These are phyloP conservation scores for Monosporascus sp. DNA, from an alignment of 2,329 filamentous ascomycete genomes.

Conservation along the genomic window DNA sequence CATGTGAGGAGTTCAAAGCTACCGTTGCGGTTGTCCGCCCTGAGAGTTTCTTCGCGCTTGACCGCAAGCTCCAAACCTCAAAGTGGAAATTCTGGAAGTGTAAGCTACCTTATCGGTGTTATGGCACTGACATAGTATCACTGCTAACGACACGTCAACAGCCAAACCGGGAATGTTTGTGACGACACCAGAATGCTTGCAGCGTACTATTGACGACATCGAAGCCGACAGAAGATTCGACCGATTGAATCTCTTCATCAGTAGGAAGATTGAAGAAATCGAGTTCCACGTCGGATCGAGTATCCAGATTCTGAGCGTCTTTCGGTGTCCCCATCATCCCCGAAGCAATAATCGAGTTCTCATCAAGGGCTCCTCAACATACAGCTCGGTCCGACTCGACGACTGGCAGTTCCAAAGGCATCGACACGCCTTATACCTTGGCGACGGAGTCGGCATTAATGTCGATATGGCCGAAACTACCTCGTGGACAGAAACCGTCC, in stretches of 20 bases:
- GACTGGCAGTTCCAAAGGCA: neutral
- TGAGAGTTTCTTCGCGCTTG: neutral
- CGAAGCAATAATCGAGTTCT: neutral
- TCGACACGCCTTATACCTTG: neutral
- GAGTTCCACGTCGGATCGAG: neutral
- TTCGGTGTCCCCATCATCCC: neutral
- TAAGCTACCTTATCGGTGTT: neutral
- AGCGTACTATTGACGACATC: slow-evolving; percentile 1
- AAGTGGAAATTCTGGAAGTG: slow-evolving; percentile 3
- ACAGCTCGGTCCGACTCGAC: neutral
- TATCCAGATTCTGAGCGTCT: neutral
- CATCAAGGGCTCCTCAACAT: neutral
- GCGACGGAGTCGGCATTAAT: neutral
- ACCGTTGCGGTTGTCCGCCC: neutral
- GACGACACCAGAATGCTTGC: slow-evolving; percentile 1
- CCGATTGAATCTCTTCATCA: neutral
- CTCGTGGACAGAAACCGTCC: neutral
- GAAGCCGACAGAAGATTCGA: neutral
- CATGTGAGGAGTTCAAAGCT: neutral
- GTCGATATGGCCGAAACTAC: neutral
- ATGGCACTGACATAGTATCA: neutral
- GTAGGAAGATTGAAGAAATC: slow-evolving; percentile 2
- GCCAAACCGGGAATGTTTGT: slow-evolving; percentile 1
- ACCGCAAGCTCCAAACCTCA: neutral
- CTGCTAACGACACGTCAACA: neutral